A percentile compares a stretch with the other conserved stretches of the same genome.
Conservation (phyloP, 1,284 basidiomycete genomes). For the Austroboletus niveus region DNA sequence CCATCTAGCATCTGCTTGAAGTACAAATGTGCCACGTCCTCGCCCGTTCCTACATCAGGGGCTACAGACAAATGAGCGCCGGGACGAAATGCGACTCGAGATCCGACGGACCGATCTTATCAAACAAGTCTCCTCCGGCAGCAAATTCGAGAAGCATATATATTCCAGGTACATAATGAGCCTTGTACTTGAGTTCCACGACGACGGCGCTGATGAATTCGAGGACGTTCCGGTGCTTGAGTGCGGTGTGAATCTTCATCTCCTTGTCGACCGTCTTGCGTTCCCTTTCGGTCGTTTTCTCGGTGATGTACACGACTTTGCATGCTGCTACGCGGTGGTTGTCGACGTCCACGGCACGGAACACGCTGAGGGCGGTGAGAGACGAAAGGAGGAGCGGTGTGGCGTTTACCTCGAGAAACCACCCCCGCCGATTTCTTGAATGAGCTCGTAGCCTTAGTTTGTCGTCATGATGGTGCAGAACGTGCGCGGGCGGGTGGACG, state of each 20-base stretch:
- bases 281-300: slow-evolving; percentile 57
- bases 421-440: slow-evolving; percentile 79
- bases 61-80: slow-evolving; percentile 11
- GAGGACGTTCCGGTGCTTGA: slow-evolving; percentile 84
- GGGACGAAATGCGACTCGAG: not conserved
- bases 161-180: slow-evolving; percentile 69
- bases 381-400: slow-evolving; percentile 1
- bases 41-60: slow-evolving; percentile 85
- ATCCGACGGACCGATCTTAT: slow-evolving; percentile 82
- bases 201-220: slow-evolving; percentile 80
- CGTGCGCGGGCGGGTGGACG: not conserved
- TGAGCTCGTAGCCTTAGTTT: slow-evolving; percentile 61
- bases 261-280: slow-evolving; percentile 90
- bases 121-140: slow-evolving; percentile 93
- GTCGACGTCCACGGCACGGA: slow-evolving; percentile 71
- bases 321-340: slow-evolving; percentile 75
- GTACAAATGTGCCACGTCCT: slow-evolving; percentile 89
- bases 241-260: slow-evolving; percentile 83
- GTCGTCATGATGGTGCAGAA: not conserved
- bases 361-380: slow-evolving; percentile 57
- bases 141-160: slow-evolving; percentile 95
- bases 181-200: slow-evolving; percentile 65
- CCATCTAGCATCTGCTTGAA: slow-evolving; percentile 88
- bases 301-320: slow-evolving; percentile 73
- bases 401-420: slow-evolving; percentile 74